Evolutionary conservation across 2,329 filamentous ascomycete genomes (phyloP).

Genomic region (Fusarium beomiforme): DNA sequence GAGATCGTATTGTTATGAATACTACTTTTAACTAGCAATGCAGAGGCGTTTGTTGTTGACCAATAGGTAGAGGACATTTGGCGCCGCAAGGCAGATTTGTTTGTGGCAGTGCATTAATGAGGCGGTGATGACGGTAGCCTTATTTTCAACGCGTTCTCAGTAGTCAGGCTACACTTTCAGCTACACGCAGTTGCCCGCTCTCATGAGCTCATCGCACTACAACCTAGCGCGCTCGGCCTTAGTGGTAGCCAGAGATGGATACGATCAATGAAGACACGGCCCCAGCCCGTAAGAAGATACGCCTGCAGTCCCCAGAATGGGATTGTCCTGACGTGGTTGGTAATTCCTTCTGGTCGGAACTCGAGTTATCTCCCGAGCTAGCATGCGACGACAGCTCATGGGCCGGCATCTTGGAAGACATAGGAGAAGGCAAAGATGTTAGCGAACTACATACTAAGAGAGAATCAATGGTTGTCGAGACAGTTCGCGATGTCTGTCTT

Average conservation of each 20-base stretch:
- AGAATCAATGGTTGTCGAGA: fast-evolving
- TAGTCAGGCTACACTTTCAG: not conserved
- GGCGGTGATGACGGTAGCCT: not conserved
- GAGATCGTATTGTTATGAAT: too few species aligned
- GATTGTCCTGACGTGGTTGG: fast-evolving
- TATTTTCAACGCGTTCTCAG: not conserved
- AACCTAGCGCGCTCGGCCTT: fast-evolving
- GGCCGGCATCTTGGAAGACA: fast-evolving
- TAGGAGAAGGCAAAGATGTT: fast-evolving
- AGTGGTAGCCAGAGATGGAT: not conserved
- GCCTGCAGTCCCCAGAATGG: not conserved
- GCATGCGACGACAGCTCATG: fast-evolving
- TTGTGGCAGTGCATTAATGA: not conserved
- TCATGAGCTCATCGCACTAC: fast-evolving
- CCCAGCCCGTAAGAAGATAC: not conserved
- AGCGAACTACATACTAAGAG: fast-evolving
- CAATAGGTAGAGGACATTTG: not conserved
- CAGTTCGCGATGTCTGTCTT: not conserved
- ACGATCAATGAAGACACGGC: fast-evolving
- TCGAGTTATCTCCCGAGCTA: fast-evolving
- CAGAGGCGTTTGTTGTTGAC: not conserved
- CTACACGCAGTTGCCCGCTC: not conserved
- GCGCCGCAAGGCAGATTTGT: not conserved
- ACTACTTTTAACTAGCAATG: too few species aligned
- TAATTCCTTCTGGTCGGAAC: fast-evolving